These are phyloP conservation scores for Corchorus capsularis DNA, from an alignment of 345 rosid species.

Conservation along the genomic window DNA sequence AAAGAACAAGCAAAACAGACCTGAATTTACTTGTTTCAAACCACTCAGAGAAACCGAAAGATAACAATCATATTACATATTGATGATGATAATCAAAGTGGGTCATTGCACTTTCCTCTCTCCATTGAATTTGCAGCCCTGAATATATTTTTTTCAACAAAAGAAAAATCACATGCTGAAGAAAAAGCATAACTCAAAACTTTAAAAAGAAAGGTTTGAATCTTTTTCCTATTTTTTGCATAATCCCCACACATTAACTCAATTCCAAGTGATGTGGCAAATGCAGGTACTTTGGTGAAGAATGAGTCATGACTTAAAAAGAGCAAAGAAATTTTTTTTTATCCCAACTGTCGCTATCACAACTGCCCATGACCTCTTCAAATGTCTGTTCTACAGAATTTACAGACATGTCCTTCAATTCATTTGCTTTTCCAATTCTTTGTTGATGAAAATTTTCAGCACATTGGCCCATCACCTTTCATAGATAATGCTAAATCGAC, in stretches of 20 bases:
- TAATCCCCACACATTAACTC: not conserved
- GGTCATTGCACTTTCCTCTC: not conserved
- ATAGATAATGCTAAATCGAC: not conserved
- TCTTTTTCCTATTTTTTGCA: not conserved
- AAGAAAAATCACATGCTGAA: not conserved
- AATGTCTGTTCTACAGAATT: constrained; percentile 20
- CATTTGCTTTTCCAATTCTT: not conserved
- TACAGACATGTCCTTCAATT: not conserved
- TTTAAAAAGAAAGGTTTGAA: not conserved
- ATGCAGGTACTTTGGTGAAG: constrained; percentile 13
- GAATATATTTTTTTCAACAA: constrained; percentile 1
- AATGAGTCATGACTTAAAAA: constrained; percentile 22
- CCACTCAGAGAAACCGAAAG: not conserved
- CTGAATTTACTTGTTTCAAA: constrained; percentile 3
- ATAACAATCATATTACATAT: not conserved
- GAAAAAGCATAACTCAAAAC: not conserved
- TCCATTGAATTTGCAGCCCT: not conserved
- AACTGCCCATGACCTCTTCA: constrained; percentile 33
- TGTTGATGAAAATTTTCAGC: not conserved
- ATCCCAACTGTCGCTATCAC: constrained; percentile 40
- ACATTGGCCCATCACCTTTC: constrained; percentile 16
- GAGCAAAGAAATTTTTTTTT: constrained; percentile 13
- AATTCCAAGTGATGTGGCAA: constrained; percentile 26
- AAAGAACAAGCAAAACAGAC: not conserved
- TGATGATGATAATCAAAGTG: constrained; percentile 9